These are phyloP conservation scores for Botryobasidium botryosum DNA, from an alignment of 768 basidiomycete genomes.

Conservation along the genomic window DNA sequence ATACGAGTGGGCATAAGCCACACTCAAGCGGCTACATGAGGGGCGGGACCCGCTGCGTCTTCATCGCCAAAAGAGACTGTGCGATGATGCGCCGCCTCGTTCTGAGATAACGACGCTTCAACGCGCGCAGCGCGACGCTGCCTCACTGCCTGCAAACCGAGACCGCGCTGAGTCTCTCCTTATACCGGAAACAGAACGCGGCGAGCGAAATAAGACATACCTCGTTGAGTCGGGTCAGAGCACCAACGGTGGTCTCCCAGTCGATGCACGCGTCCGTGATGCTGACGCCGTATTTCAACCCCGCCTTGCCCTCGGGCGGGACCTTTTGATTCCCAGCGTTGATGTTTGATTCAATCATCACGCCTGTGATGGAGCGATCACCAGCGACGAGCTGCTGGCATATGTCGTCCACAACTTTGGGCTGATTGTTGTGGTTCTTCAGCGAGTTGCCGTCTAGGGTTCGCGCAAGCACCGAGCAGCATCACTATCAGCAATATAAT, in stretches of 20 bases:
- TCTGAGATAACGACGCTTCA: too few relatives aligned
- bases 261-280: constrained; percentile 89
- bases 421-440: constrained; percentile 89
- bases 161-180: too few relatives aligned
- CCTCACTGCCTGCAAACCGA: too few relatives aligned
- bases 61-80: too few relatives aligned
- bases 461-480: neutral
- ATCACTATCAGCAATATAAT: neutral
- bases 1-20: too few relatives aligned
- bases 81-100: too few relatives aligned
- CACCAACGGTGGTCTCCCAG: constrained; percentile 60
- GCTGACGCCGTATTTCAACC: constrained; percentile 62
- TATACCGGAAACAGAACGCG: too few relatives aligned
- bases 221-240: constrained; percentile 57
- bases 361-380: constrained; percentile 58
- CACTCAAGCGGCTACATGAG: too few relatives aligned
- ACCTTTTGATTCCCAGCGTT: constrained; percentile 84
- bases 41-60: too few relatives aligned
- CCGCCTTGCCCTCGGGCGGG: constrained; percentile 43
- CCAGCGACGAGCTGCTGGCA: constrained; percentile 60
- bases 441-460: constrained; percentile 80
- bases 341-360: constrained; percentile 96
- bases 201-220: too few relatives aligned
- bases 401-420: constrained; percentile 55
- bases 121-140: too few relatives aligned